phyloP scores from a whole-genome alignment of 768 basidiomycete genomes.

The Trametes villosa region DNA sequence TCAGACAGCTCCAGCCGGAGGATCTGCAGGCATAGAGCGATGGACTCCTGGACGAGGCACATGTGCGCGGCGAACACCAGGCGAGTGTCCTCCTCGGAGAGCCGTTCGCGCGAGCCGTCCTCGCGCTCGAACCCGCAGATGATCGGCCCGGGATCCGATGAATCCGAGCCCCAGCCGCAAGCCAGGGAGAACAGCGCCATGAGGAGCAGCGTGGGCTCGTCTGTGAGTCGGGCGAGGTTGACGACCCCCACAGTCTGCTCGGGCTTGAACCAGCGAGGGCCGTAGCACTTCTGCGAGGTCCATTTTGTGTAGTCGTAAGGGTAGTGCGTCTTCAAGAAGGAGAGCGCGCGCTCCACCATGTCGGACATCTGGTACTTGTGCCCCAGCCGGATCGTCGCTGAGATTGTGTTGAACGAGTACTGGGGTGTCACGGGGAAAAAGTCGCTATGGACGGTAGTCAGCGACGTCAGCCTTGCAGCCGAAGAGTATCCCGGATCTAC shows the following conservation, averaged over 20 bases:
- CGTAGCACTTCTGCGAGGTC: not conserved
- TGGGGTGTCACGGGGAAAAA: too few species aligned
- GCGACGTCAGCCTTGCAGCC: too few species aligned
- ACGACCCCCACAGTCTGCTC: constrained; percentile 7
- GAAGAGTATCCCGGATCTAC: not conserved
- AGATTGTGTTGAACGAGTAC: not conserved
- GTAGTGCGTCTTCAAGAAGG: constrained; percentile 9
- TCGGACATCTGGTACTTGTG: constrained; percentile 23
- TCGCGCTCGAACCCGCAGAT: constrained; percentile 1
- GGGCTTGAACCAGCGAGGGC: not conserved
- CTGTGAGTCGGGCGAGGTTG: constrained; percentile 16
- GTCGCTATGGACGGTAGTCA: too few species aligned
- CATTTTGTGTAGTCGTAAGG: constrained; percentile 2
- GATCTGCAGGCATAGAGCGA: too few species aligned
- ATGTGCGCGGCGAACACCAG: not conserved
- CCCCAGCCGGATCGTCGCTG: constrained; percentile 1
- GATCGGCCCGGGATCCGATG: not conserved
- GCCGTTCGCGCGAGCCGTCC: not conserved
- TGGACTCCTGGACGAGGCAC: not conserved
- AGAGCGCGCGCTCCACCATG: not conserved
- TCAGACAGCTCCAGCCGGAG: too few species aligned
- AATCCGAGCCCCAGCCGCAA: not conserved
- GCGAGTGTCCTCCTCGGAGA: not conserved
- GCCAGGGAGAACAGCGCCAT: not conserved
- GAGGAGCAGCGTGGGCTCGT: not conserved